Evolutionary conservation across 805 yeast genomes (phyloP), one percentile per base, ranked within the genome.

Genomic region (Ascoidea tarda): DNA sequence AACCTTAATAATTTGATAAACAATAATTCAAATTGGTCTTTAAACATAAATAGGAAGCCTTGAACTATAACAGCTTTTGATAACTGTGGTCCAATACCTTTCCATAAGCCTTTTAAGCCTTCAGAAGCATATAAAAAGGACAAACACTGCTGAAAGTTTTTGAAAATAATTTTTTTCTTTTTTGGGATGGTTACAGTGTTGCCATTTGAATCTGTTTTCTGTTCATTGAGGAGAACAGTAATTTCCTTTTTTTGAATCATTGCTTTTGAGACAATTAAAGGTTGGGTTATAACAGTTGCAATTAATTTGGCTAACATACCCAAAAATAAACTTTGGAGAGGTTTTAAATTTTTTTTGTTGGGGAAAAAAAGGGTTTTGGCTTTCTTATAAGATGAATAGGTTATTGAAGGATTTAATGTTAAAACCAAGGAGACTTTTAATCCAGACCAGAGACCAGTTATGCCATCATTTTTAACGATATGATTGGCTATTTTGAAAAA

Each of bases 211-310:
- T 56, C 57, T 8, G 33, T 38, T 33, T 66, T 67, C 44, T 61
- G 63, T 45, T 62, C 64, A 54, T 66, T 65, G 14, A 10, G 14
- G 16, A 48, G 51, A 16, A 54, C 44, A 14, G 44, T 38, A 31
- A 59, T 59, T 10, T 59, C 57, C 32, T 58, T 56, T 57, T 71
- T 73, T 67, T 87, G 96, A 55, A 87, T 76, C 77, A 85, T 78
- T 14, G 85, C 91, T 66, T 87, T 87, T 12, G 95, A 81, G 1
- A 87, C 85, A 61, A 87, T 87, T 65, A 87, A 70, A 2, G 96
- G 96, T 69, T 87, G 95, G 0, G 96, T 87, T 3, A 79, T 73
- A 10, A 87, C 49, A 0, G 96, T 87, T 5, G 96, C 95, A 63
- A 85, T 66, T 55, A 85, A 76, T 69, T 87, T 87, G 51, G 93